These are phyloP conservation scores for Ganoderma leucocontextum DNA, from an alignment of 1,284 basidiomycete species.

Conservation along the genomic window DNA sequence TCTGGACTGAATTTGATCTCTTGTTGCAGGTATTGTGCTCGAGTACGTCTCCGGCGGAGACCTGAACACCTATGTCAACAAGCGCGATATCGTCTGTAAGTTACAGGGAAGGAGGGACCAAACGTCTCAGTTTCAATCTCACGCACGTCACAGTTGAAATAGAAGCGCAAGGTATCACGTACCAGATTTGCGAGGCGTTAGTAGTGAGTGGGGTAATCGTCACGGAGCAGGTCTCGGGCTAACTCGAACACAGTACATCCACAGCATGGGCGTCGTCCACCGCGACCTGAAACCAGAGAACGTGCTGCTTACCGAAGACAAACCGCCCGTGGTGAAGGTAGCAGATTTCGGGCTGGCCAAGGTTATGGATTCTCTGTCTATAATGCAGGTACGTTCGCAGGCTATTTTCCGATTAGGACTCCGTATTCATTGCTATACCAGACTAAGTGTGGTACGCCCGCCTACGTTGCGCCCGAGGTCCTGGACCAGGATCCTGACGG, in stretches of 20 bases:
- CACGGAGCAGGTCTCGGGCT: not conserved
- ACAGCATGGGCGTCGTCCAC: slow-evolving; percentile 77
- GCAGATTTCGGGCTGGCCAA: slow-evolving; percentile 94
- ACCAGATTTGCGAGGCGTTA: slow-evolving; percentile 75
- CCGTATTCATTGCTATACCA: slow-evolving; percentile 38
- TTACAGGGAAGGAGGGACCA: not conserved
- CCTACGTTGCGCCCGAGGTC: slow-evolving; percentile 88
- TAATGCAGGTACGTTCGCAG: slow-evolving; percentile 57
- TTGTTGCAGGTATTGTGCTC: slow-evolving; percentile 69
- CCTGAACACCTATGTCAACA: slow-evolving; percentile 81
- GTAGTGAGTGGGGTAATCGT: slow-evolving; percentile 34
- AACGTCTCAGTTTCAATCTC: not conserved
- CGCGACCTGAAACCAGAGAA: slow-evolving; percentile 54
- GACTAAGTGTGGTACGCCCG: slow-evolving; percentile 89
- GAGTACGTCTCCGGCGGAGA: slow-evolving; percentile 89
- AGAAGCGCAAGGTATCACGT: slow-evolving; percentile 62
- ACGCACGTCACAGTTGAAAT: not conserved
- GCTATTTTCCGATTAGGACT: too few species aligned
- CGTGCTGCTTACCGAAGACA: slow-evolving; percentile 70
- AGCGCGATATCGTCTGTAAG: slow-evolving; percentile 35
- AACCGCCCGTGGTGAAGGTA: slow-evolving; percentile 75
- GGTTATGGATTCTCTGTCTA: slow-evolving; percentile 74
- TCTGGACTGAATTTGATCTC: not conserved
- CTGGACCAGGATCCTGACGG: slow-evolving; percentile 70
- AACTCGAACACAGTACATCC: slow-evolving; percentile 59